These are phyloP conservation scores for Akanthomyces uredinophilus DNA, from an alignment of 2,329 filamentous ascomycete genomes.

Conservation along the genomic window DNA sequence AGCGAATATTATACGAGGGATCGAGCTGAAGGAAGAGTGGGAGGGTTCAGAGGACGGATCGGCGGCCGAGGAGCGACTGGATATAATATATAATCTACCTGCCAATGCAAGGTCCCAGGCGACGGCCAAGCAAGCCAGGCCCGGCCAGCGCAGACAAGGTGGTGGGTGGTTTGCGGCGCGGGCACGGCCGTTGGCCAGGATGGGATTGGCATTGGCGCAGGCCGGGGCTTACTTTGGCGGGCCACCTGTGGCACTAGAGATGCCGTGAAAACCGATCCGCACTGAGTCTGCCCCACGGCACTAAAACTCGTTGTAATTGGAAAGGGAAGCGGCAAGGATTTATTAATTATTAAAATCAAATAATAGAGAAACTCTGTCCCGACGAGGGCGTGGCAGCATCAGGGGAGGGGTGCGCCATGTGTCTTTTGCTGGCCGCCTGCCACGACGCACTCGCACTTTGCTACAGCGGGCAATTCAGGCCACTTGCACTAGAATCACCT, in stretches of 20 bases:
- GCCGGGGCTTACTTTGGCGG: conserved; percentile 13
- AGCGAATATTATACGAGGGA: neutral
- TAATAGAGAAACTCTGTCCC: neutral
- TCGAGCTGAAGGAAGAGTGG: neutral
- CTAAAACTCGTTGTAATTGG: conserved; percentile 1
- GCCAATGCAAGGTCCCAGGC: conserved; percentile 9
- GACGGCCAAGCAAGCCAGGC: no score
- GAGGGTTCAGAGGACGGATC: neutral
- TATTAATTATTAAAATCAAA: conserved; percentile 2
- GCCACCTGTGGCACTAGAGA: conserved; percentile 12
- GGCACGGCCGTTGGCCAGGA: conserved; percentile 14
- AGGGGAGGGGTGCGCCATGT: neutral
- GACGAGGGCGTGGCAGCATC: neutral
- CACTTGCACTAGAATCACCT: neutral
- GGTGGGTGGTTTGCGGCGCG: conserved; percentile 7
- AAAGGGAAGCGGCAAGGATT: neutral
- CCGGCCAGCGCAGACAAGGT: neutral
- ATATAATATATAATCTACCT: conserved; percentile 12
- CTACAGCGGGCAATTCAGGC: neutral
- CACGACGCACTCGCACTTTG: no score
- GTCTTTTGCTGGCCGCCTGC: no score
- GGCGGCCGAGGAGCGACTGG: conserved; percentile 7
- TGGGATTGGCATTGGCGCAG: conserved; percentile 5
- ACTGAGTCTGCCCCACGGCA: neutral
- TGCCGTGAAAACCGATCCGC: conserved; percentile 17